A percentile compares a stretch with the other conserved stretches of the same genome.
Evolutionary conservation across 1,284 basidiomycete species (phyloP).

Genomic region (Neolentinus lepideus): DNA sequence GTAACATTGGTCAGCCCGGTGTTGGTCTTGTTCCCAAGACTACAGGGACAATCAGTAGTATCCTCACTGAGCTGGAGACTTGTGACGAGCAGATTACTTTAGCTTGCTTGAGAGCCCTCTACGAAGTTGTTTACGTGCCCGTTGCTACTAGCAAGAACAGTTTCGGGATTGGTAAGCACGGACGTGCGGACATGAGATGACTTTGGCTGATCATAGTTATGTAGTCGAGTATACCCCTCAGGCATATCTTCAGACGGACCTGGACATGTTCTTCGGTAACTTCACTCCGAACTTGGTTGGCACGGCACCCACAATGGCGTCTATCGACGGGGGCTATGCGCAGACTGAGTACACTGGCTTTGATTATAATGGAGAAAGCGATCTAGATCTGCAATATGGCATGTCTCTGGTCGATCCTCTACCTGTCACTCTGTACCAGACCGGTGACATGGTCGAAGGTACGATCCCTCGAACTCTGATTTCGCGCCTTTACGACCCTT

Average conservation of each 20-base stretch:
- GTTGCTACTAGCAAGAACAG: constrained; percentile 2
- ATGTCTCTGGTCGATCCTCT: constrained; percentile 31
- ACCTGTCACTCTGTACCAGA: constrained; percentile 37
- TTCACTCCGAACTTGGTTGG: constrained; percentile 31
- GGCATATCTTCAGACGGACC: constrained; percentile 33
- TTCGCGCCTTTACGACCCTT: too few species aligned
- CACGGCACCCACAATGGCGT: constrained; percentile 29
- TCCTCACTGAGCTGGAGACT: constrained; percentile 18
- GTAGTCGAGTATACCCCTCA: constrained; percentile 44
- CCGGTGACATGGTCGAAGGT: constrained; percentile 35
- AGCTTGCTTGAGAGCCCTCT: background rate
- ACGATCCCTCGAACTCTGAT: background rate
- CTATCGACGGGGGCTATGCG: constrained; percentile 32
- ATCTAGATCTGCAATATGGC: constrained; percentile 36
- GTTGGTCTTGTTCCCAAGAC: constrained; percentile 23
- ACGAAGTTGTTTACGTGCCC: constrained; percentile 1
- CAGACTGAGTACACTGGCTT: constrained; percentile 23
- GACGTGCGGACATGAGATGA: background rate
- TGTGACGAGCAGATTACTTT: constrained; percentile 11
- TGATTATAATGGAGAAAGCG: constrained; percentile 37
- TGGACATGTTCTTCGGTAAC: constrained; percentile 37
- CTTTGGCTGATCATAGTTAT: background rate
- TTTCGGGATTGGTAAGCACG: constrained; percentile 14
- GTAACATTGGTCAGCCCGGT: constrained; percentile 23
- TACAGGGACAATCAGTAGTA: constrained; percentile 13